Conservation (phyloP, 2,329 filamentous ascomycete species). For the Fusarium liriodendri region DNA sequence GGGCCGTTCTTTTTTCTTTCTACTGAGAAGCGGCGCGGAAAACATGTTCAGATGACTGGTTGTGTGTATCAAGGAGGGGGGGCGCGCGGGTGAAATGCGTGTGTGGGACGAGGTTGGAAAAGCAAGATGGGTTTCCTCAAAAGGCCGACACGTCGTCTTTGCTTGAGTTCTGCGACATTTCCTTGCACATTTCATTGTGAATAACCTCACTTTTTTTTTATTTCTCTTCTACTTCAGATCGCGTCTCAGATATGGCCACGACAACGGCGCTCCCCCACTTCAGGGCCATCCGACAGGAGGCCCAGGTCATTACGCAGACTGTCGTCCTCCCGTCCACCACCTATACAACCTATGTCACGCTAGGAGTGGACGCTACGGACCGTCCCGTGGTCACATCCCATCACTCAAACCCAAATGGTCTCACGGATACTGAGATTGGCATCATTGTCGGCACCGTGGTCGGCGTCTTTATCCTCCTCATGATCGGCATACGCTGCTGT, state of each 20-base stretch:
- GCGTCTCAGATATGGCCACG: slow-evolving; percentile 8
- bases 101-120: slow-evolving; percentile 14
- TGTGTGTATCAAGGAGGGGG: slow-evolving; percentile 27
- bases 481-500: slow-evolving; percentile 49
- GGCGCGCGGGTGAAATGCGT: slow-evolving; percentile 18
- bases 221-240: background rate
- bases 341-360: slow-evolving; percentile 51
- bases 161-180: background rate
- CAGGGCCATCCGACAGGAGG: slow-evolving; percentile 40
- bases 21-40: slow-evolving; percentile 4
- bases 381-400: slow-evolving; percentile 23
- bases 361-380: slow-evolving; percentile 33
- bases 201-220: slow-evolving; percentile 24
- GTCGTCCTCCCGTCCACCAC: slow-evolving; percentile 50
- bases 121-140: slow-evolving; percentile 11
- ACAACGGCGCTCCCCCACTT: slow-evolving; percentile 18
- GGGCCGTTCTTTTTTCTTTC: slow-evolving; percentile 2
- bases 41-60: slow-evolving; percentile 36
- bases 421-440: slow-evolving; percentile 53
- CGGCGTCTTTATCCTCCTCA: slow-evolving; percentile 49
- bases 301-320: slow-evolving; percentile 51
- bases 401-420: slow-evolving; percentile 33
- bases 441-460: slow-evolving; percentile 55
- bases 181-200: slow-evolving; percentile 31
- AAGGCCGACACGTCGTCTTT: slow-evolving; percentile 17